Evolutionary conservation across 106 monocot species (phyloP).

Genomic region (Alisma plantagoaquatica): DNA sequence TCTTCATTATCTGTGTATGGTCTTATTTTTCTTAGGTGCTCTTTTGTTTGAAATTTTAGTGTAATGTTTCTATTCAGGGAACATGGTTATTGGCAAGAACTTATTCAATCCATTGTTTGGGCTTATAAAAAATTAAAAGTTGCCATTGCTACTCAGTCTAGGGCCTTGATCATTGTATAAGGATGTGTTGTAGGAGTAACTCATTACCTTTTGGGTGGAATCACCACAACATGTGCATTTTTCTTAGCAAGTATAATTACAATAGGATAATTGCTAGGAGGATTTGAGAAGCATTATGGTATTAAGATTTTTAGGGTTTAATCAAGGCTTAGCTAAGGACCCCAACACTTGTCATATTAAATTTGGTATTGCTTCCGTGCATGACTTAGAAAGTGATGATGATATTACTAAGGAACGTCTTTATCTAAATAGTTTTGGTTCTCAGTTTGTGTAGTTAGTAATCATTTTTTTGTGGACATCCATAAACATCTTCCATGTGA

Average conservation of each 20-base stretch:
- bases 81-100: constrained; percentile 9
- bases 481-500: constrained; percentile 5
- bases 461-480: constrained; percentile 4
- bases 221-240: not conserved
- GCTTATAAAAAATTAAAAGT: constrained; percentile 8
- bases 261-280: not conserved
- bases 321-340: not conserved
- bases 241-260: not conserved
- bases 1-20: constrained; percentile 5
- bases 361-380: constrained; percentile 5
- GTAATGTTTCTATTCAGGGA: constrained; percentile 6
- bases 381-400: constrained; percentile 12
- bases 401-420: constrained; percentile 10
- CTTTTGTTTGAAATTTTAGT: constrained; percentile 3
- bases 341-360: not conserved
- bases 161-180: not conserved
- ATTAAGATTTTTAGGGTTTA: not conserved
- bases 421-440: constrained; percentile 10
- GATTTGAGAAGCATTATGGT: not conserved
- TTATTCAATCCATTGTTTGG: constrained; percentile 10
- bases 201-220: not conserved
- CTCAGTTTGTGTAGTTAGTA: constrained; percentile 1
- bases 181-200: not conserved
- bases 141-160: constrained; percentile 5
- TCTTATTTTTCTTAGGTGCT: constrained; percentile 12